Percentiles rank a stretch among this genome's conserved stretches.
These are phyloP conservation scores for Reutealis trisperma DNA, from an alignment of 345 rosid species.

Conservation along the genomic window DNA sequence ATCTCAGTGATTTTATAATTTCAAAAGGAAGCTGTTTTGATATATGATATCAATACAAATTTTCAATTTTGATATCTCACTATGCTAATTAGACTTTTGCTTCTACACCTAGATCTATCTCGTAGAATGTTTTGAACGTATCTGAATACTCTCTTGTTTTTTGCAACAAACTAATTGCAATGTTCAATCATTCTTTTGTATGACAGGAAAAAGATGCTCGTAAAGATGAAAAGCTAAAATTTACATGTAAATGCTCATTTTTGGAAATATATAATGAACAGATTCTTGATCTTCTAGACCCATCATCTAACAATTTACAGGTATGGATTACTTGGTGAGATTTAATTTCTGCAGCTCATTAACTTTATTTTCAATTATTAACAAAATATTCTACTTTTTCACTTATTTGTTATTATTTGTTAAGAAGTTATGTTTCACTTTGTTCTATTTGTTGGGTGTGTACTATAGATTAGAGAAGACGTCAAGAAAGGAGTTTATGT, in stretches of 20 bases:
- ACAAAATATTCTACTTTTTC: not conserved
- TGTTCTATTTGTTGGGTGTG: not conserved
- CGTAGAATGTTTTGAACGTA: not conserved
- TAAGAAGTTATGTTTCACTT: not conserved
- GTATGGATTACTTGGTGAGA: conserved; percentile 34
- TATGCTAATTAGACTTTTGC: not conserved
- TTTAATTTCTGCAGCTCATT: not conserved
- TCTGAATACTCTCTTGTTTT: not conserved
- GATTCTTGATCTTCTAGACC: conserved; percentile 93
- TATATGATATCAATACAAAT: not conserved
- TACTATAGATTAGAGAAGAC: conserved; percentile 85
- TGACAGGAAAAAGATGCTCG: conserved; percentile 86
- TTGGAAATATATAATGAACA: conserved; percentile 97
- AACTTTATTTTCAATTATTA: not conserved
- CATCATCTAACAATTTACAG: conserved; percentile 84
- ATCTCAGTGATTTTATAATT: not conserved
- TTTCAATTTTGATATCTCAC: not conserved
- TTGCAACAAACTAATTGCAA: conserved; percentile 4
- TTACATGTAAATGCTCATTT: conserved; percentile 90
- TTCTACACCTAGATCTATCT: not conserved
- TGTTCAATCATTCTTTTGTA: conserved; percentile 6
- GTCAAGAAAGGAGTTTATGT: conserved; percentile 89
- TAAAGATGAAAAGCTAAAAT: conserved; percentile 75
- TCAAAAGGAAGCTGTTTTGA: not conserved
- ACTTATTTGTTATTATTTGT: not conserved